Conservation (phyloP, 495 filamentous ascomycete genomes). For the Peziza echinospora region DNA sequence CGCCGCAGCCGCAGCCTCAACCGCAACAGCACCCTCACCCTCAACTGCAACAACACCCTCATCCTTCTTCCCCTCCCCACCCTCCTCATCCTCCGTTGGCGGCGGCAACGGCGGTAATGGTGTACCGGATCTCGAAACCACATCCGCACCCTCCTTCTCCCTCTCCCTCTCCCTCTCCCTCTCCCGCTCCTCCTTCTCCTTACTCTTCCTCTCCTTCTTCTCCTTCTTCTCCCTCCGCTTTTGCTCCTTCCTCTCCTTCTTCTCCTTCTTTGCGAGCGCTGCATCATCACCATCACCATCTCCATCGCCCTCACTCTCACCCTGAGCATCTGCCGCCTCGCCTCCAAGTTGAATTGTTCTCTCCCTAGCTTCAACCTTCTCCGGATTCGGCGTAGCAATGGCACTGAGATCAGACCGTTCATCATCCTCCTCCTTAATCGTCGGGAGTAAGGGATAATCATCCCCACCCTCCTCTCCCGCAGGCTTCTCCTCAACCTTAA, state of each 20-base stretch:
- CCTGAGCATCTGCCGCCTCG: not conserved
- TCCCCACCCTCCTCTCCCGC: not conserved
- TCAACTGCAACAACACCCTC: conserved; percentile 21
- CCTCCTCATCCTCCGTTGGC: conserved; percentile 1
- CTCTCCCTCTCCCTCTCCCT: conserved; percentile 24
- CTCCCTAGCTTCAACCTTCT: too few relatives aligned
- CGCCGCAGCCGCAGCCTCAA: conserved; percentile 24
- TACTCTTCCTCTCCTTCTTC: conserved; percentile 23
- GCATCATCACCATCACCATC: not conserved
- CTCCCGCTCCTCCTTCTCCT: conserved; percentile 22
- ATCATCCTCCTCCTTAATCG: not conserved
- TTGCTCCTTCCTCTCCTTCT: conserved; percentile 23
- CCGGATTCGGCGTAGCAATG: too few relatives aligned
- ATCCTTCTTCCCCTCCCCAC: too few relatives aligned
- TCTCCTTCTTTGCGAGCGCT: conserved; percentile 9
- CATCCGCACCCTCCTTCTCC: conserved; percentile 24
- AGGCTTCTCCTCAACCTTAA: too few relatives aligned
- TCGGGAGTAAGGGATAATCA: not conserved
- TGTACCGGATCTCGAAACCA: conserved; percentile 12
- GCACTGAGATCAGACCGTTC: not conserved
- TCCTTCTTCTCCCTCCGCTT: conserved; percentile 24
- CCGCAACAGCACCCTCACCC: conserved; percentile 23
- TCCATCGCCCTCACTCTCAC: not conserved
- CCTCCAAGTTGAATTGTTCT: too few relatives aligned
- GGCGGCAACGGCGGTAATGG: too few relatives aligned